Conservation (phyloP, 2,329 filamentous ascomycete species). For the Penicillium fuscoglaucum region DNA sequence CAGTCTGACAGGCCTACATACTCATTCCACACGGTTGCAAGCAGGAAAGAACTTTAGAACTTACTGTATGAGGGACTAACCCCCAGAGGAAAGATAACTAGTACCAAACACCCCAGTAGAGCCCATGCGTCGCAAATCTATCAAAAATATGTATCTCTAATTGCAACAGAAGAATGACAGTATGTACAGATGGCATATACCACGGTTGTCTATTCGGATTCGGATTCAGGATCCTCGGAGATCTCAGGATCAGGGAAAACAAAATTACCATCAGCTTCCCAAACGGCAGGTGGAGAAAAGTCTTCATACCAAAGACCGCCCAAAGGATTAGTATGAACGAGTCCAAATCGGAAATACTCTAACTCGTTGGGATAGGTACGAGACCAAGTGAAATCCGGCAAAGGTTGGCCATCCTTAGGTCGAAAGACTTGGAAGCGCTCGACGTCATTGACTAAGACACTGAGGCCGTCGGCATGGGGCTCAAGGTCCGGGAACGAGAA, state of each 20-base stretch:
- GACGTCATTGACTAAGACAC: constrained; percentile 62
- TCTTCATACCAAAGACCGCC: constrained; percentile 45
- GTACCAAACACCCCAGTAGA: neutral
- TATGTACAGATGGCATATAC: neutral
- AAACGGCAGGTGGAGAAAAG: constrained; percentile 30
- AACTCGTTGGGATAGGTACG: constrained; percentile 30
- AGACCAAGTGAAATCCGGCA: constrained; percentile 39
- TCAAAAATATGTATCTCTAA: neutral
- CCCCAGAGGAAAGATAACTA: neutral
- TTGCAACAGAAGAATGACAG: neutral
- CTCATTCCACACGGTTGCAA: too few relatives aligned
- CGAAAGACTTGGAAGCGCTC: constrained; percentile 57
- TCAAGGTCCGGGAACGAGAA: constrained; percentile 39
- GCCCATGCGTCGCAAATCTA: neutral
- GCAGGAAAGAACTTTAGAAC: constrained; percentile 20
- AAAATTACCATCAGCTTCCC: constrained; percentile 15
- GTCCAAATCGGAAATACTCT: constrained; percentile 48
- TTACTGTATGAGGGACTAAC: neutral
- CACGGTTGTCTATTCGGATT: constrained; percentile 1
- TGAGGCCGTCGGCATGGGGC: constrained; percentile 53
- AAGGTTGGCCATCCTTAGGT: constrained; percentile 35
- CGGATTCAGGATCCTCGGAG: neutral
- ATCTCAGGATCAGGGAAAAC: constrained; percentile 16
- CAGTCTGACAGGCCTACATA: constrained; percentile 12
- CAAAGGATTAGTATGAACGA: constrained; percentile 37